Evolutionary conservation across 768 basidiomycete genomes (phyloP).

Genomic region (Crassisporium funariophilum): DNA sequence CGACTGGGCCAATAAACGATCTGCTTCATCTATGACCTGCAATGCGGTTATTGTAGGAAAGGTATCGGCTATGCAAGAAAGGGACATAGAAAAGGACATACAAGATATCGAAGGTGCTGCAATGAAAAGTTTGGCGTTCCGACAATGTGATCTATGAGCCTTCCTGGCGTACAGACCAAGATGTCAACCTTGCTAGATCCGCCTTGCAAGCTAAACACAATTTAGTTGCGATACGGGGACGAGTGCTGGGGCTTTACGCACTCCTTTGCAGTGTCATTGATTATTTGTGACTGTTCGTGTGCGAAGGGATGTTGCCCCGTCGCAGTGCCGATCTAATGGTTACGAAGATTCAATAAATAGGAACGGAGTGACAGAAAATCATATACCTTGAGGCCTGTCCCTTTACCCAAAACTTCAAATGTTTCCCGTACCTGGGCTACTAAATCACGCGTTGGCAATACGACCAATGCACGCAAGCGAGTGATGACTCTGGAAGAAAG

Average conservation of each 20-base stretch:
- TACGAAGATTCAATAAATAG: constrained; percentile 1
- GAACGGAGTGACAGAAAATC: constrained; percentile 1
- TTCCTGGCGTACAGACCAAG: constrained; percentile 92
- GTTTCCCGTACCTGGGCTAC: constrained; percentile 92
- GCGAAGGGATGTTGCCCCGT: constrained; percentile 95
- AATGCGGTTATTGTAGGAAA: background rate
- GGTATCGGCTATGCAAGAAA: background rate
- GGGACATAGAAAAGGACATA: constrained; percentile 45
- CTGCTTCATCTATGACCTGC: constrained; percentile 97
- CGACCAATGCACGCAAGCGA: constrained; percentile 82
- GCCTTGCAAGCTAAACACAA: constrained; percentile 59
- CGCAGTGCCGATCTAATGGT: constrained; percentile 65
- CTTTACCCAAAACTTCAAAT: constrained; percentile 81
- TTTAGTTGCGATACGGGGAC: background rate
- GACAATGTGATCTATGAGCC: constrained; percentile 91
- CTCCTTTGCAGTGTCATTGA: constrained; percentile 59
- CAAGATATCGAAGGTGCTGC: constrained; percentile 94
- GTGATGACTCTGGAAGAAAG: constrained; percentile 77
- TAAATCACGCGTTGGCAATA: constrained; percentile 92
- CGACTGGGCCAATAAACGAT: constrained; percentile 91
- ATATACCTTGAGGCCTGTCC: constrained; percentile 81
- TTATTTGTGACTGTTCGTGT: constrained; percentile 84
- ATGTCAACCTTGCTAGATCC: constrained; percentile 94
- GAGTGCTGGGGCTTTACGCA: constrained; percentile 32
- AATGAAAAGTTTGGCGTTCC: constrained; percentile 89